phyloP scores from a whole-genome alignment of 1,284 basidiomycete species.

The Xanthoconium separans region DNA sequence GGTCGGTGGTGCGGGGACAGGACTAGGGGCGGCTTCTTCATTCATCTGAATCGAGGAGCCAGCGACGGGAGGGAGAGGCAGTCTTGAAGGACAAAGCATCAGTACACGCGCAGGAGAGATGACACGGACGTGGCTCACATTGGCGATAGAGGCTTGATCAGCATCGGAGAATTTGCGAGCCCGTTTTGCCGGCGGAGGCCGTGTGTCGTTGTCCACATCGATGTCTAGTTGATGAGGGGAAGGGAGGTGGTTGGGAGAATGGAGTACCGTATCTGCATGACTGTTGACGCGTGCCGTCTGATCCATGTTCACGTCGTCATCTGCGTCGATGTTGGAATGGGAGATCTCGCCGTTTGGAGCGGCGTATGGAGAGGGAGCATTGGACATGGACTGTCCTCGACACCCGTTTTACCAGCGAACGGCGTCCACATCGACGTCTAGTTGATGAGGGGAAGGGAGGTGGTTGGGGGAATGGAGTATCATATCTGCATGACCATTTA shows the following conservation, averaged over 20 bases:
- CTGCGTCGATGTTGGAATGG: constrained; percentile 20
- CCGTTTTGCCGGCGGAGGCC: constrained; percentile 71
- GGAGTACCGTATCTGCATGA: constrained; percentile 31
- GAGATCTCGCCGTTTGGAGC: constrained; percentile 19
- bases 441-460: no score
- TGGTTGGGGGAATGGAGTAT: no score
- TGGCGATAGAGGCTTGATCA: constrained; percentile 52
- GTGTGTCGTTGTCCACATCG: constrained; percentile 50
- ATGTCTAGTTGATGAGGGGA: constrained; percentile 22
- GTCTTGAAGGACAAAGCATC: constrained; percentile 51
- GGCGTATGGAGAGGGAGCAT: constrained; percentile 15
- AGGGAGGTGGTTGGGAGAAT: constrained; percentile 40
- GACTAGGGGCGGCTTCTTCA: constrained; percentile 35
- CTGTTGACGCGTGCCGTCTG: constrained; percentile 36
- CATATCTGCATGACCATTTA: no score
- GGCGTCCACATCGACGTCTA: no score
- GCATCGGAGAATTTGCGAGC: constrained; percentile 54
- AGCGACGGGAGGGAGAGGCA: constrained; percentile 58
- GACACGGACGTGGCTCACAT: constrained; percentile 58
- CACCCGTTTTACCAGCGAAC: no score
- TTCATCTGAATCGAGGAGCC: constrained; percentile 42
- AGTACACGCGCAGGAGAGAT: constrained; percentile 33
- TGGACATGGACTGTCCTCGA: constrained; percentile 18
- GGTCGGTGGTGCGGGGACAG: constrained; percentile 39
- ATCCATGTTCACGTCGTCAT: constrained; percentile 55